Evolutionary conservation across 2,329 filamentous ascomycete genomes (phyloP).

Genomic region (Plectosphaerella plurivora): DNA sequence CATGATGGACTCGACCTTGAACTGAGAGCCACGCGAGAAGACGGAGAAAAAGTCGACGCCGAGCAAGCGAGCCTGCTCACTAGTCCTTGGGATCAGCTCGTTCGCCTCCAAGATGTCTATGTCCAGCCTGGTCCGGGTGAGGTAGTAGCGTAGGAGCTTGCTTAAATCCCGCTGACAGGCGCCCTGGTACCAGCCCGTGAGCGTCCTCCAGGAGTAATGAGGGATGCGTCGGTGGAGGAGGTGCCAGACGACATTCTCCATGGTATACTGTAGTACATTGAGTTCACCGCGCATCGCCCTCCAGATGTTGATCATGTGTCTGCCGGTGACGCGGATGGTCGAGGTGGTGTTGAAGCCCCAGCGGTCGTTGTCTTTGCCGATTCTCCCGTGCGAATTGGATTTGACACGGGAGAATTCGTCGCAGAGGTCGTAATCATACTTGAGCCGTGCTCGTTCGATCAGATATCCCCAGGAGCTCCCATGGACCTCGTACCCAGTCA

Average conservation of each 20-base stretch:
- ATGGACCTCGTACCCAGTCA: conserved; percentile 94
- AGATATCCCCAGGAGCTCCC: conserved; percentile 93
- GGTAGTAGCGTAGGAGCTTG: conserved; percentile 75
- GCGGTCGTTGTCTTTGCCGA: conserved; percentile 79
- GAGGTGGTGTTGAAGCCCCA: conserved; percentile 96
- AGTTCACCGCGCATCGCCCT: conserved; percentile 91
- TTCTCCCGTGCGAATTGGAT: conserved; percentile 73
- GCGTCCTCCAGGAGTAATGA: conserved; percentile 73
- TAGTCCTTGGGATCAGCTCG: conserved; percentile 82
- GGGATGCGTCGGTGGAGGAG: conserved; percentile 82
- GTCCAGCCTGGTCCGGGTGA: conserved; percentile 71
- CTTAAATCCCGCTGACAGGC: conserved; percentile 63
- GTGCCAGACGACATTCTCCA: conserved; percentile 95
- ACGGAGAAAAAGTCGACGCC: conserved; percentile 97
- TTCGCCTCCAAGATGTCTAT: conserved; percentile 90
- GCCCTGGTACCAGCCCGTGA: conserved; percentile 79
- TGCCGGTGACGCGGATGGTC: conserved; percentile 84
- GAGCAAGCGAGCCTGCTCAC: conserved; percentile 87
- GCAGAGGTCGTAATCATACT: conserved; percentile 87
- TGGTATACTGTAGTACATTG: conserved; percentile 86
- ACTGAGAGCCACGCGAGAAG: conserved; percentile 90
- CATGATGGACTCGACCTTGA: conserved; percentile 99
- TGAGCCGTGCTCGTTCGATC: conserved; percentile 79
- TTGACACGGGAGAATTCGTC: conserved; percentile 91
- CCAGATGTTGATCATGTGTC: conserved; percentile 97